Evolutionary conservation across 2,329 filamentous ascomycete genomes (phyloP).

Genomic region (Graphiopsis chlorocephala): DNA sequence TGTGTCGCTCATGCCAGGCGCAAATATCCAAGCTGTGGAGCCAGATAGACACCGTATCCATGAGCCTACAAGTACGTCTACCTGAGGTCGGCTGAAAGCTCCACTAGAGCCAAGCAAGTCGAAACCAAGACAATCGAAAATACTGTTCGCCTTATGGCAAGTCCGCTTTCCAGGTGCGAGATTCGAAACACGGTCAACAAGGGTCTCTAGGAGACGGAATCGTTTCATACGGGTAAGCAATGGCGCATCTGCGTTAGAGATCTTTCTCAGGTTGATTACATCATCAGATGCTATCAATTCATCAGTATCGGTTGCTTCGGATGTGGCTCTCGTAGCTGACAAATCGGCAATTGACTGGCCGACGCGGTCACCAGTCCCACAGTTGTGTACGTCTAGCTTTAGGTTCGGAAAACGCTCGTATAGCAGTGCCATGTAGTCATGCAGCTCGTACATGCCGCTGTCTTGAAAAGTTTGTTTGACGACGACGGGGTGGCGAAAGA

Average conservation of each 20-base stretch:
- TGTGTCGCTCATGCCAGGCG: background rate
- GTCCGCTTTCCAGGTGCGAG: background rate
- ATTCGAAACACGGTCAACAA: background rate
- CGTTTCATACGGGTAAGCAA: constrained; percentile 5
- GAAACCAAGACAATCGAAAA: constrained; percentile 1
- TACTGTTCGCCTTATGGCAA: background rate
- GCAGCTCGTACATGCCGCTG: constrained; percentile 4
- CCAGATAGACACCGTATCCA: constrained; percentile 13
- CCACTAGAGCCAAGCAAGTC: constrained; percentile 2
- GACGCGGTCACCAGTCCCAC: background rate
- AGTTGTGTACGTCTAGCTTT: background rate
- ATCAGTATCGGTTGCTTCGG: no score
- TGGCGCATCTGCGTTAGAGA: background rate
- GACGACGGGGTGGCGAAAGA: constrained; percentile 1
- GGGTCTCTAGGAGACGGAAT: constrained; percentile 7
- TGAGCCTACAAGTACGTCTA: constrained; percentile 7
- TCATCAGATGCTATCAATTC: background rate
- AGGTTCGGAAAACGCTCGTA: background rate
- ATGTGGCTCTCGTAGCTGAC: background rate
- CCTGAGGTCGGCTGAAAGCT: constrained; percentile 36
- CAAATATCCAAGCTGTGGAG: constrained; percentile 7
- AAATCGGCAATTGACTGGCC: background rate
- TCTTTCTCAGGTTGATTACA: constrained; percentile 1
- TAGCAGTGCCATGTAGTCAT: background rate
- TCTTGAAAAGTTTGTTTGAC: constrained; percentile 11